phyloP scores from a whole-genome alignment of 1,139 yeast species.

The Protomyces inouyei region DNA sequence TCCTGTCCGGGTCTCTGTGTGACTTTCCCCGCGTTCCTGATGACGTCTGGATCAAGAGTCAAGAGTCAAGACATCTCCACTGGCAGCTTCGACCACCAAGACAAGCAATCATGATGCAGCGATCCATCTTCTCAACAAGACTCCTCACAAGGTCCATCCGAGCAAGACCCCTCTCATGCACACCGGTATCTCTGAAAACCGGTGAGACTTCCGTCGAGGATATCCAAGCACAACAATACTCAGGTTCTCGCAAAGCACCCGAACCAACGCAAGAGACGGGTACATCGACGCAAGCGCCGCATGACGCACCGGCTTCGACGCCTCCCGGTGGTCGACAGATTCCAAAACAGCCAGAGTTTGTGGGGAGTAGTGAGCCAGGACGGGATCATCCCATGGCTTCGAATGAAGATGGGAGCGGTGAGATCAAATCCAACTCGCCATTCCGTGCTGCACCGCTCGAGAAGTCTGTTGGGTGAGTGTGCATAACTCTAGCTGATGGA shows the following conservation, averaged over 20 bases:
- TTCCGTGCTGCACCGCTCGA: conserved; percentile 22
- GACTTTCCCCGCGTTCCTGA: too few species aligned
- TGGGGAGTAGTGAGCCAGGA: conserved; percentile 11
- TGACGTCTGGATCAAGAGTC: too few species aligned
- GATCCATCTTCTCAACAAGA: not conserved
- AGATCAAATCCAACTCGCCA: conserved; percentile 16
- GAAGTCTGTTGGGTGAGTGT: conserved; percentile 10
- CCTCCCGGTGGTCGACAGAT: not conserved
- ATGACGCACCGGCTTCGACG: not conserved
- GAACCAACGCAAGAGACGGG: conserved; percentile 21
- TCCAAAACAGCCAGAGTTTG: conserved; percentile 8
- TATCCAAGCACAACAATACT: conserved; percentile 13
- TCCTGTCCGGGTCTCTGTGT: too few species aligned
- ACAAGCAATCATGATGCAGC: not conserved
- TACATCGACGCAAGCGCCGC: conserved; percentile 22
- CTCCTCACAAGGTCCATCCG: not conserved
- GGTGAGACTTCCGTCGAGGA: conserved; percentile 1
- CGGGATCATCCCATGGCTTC: conserved; percentile 7
- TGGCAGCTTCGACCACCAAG: too few species aligned
- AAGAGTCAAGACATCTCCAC: too few species aligned
- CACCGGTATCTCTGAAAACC: not conserved
- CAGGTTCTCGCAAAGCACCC: conserved; percentile 24
- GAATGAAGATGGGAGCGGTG: conserved; percentile 8
- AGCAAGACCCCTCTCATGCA: not conserved
- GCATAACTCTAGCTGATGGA: too few species aligned